phyloP scores from a whole-genome alignment of 208 protist species.

The Histomonas meleagridis region DNA sequence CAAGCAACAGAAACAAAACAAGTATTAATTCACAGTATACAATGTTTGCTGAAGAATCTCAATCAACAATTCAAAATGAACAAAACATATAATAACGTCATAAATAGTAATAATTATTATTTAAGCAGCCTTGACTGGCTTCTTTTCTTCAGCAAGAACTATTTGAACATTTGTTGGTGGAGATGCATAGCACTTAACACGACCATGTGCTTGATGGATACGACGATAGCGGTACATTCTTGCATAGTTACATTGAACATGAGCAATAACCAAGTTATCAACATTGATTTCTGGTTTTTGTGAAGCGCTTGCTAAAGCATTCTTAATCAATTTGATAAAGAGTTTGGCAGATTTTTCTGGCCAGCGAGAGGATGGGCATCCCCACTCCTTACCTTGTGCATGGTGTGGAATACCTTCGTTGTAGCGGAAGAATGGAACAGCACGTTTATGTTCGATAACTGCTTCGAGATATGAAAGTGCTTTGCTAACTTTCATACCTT shows the following conservation, averaged over 20 bases:
- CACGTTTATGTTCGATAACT: background rate
- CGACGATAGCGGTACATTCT: background rate
- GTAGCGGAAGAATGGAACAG: constrained; percentile 36
- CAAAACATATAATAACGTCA: no score
- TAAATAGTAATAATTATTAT: no score
- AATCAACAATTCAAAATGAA: no score
- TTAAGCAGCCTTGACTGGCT: no score
- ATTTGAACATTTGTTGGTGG: constrained; percentile 28
- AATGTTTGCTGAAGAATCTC: no score
- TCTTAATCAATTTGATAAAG: constrained; percentile 1
- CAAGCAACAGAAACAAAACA: no score
- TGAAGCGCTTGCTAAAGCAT: background rate
- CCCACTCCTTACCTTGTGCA: background rate
- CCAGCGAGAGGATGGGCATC: constrained; percentile 7
- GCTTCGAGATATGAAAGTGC: background rate
- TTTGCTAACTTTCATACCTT: background rate
- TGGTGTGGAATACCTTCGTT: constrained; percentile 9
- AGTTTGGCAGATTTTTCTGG: background rate
- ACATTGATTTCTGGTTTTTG: background rate
- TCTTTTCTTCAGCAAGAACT: background rate
- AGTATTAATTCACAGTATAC: no score
- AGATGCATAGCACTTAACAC: constrained; percentile 26
- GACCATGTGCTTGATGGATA: constrained; percentile 23
- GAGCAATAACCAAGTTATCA: background rate
- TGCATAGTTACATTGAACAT: background rate